Evolutionary conservation across 2,329 filamentous ascomycete species (phyloP), one percentile per base, ranked within the genome.

Genomic region (Aspergillus piperis): DNA sequence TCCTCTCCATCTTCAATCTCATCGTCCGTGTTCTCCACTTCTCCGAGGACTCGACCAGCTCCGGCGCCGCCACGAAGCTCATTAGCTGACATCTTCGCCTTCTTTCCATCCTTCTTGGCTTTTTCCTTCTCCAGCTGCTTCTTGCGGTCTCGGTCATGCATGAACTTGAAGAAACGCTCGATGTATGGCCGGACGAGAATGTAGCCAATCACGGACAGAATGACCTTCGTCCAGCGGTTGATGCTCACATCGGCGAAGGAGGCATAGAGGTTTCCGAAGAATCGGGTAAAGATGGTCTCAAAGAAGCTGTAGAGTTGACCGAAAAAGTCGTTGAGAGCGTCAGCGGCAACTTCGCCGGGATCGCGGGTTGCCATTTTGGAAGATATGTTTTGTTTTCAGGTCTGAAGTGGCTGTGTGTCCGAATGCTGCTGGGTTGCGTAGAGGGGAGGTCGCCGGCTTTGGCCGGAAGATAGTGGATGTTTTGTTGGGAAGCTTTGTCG

Each of bases 181-280:
- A 93, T 75, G 73, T 91, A 92, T 0, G 90, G 90, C 1, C 91
- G 87, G 23, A 92, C 70, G 55, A 95, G 83, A 64, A 88, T 72
- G 79, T 94, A 96, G 58, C 85, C 88, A 69, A 91, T 86, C 19
- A 92, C 84, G 62, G 92, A 84, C 66, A 87, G 82, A 66, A 91
- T 77, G 60, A 95, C 82, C 51, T 91, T 89, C 68, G 95, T 78
- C 76, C 80, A 84, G 66, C 82, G 80, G 61, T 77, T 71, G 36
- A 73, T 60, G 49, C 73, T 75, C 66, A 84, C 76, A 27, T 75
- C 68, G 27, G 76, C 72, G 68, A 83, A 77, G 48, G 81, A 77
- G 56, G 66, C 62, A 61, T 75, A 71, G 58, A 78, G 66, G 69
- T 83, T 83, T 65, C 60, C 70, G 51, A 64, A 71, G 67, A 78